A percentile compares a stretch with the other conserved stretches of the same genome.
Evolutionary conservation across 148 eudicot genomes (phyloP).

Genomic region (Selenicereus undatus): DNA sequence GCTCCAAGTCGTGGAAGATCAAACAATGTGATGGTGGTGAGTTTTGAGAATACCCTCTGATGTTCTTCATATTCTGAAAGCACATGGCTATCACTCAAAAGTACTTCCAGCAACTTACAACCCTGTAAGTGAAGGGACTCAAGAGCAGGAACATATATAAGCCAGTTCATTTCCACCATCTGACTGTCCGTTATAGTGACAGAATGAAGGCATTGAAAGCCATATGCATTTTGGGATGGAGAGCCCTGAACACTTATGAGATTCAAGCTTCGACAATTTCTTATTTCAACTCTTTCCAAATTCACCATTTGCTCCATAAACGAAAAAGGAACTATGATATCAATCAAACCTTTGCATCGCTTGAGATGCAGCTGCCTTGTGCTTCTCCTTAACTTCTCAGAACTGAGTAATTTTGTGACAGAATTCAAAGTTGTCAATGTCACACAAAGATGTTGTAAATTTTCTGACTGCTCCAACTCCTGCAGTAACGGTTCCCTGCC

Average conservation of each 20-base stretch:
- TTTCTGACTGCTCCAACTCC: slow-evolving; percentile 13
- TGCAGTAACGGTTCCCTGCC: slow-evolving; percentile 20
- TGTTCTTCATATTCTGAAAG: slow-evolving; percentile 12
- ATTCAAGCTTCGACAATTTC: not conserved
- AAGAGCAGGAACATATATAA: slow-evolving; percentile 1
- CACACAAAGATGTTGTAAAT: slow-evolving; percentile 17
- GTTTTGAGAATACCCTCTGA: slow-evolving; percentile 7
- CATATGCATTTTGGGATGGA: not conserved
- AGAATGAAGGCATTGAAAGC: not conserved
- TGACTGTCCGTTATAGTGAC: slow-evolving; percentile 7
- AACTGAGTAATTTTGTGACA: not conserved
- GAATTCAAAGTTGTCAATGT: slow-evolving; percentile 3
- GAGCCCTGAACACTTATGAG: not conserved
- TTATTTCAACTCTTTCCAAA: slow-evolving; percentile 1
- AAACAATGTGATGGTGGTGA: slow-evolving; percentile 14
- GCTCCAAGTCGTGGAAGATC: slow-evolving; percentile 21
- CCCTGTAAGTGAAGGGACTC: slow-evolving; percentile 5
- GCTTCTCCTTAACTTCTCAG: slow-evolving; percentile 7
- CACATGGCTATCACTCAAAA: slow-evolving; percentile 4
- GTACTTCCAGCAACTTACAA: not conserved
- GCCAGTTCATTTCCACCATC: slow-evolving; percentile 10
- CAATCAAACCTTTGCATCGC: not conserved
- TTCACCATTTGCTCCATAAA: slow-evolving; percentile 14
- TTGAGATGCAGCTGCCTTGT: not conserved
- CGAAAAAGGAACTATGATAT: not conserved